Percentiles rank a stretch among this genome's conserved stretches.
Conservation (phyloP, 129 eudicot genomes). For the Helianthus tuberosus region DNA sequence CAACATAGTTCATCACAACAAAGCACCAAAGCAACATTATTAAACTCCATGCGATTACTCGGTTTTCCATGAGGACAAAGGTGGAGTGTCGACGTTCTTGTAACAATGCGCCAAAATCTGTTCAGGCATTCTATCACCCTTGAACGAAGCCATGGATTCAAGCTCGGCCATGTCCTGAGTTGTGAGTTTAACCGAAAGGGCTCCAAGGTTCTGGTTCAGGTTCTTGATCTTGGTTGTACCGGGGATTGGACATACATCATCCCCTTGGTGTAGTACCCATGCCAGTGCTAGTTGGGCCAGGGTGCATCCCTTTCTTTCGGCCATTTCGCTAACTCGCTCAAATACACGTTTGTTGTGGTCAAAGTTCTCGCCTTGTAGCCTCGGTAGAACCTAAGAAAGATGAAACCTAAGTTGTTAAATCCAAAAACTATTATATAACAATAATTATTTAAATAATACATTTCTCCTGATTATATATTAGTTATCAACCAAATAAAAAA, state of each 20-base stretch:
- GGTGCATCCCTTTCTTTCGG: no score
- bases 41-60: constrained; percentile 23
- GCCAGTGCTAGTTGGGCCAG: no score
- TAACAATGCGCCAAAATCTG: constrained; percentile 20
- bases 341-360: no score
- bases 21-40: neutral
- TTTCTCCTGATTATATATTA: no score
- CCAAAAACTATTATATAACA: neutral
- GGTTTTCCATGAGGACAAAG: constrained; percentile 30
- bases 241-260: no score
- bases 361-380: no score
- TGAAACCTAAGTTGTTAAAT: neutral
- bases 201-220: no score
- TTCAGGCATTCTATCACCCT: constrained; percentile 43
- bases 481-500: neutral
- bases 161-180: constrained; percentile 49
- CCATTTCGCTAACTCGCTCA: no score
- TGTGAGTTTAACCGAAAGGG: constrained; percentile 42
- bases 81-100: constrained; percentile 29
- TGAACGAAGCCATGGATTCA: constrained; percentile 45
- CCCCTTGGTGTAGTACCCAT: no score
- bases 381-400: constrained; percentile 28
- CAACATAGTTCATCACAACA: neutral
- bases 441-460: neutral
- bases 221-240: no score